These are phyloP conservation scores for Mesembryanthemum crystallinum DNA, from an alignment of 148 eudicot species.

Conservation along the genomic window DNA sequence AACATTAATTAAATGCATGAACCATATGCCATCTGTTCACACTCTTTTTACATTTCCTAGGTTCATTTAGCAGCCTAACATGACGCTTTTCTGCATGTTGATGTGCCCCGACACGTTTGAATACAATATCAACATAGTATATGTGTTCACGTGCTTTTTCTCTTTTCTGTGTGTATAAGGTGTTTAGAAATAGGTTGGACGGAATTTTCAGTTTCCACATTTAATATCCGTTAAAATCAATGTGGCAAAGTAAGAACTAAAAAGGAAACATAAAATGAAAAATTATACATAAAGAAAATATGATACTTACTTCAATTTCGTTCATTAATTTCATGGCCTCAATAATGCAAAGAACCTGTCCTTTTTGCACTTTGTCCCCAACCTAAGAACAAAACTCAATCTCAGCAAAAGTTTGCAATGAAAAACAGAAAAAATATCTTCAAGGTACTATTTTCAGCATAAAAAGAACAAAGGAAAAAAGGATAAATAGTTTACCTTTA, in stretches of 20 bases:
- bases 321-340: slow-evolving; percentile 90
- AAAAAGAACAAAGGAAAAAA: not conserved
- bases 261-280: not conserved
- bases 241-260: not conserved
- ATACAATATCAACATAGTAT: no score
- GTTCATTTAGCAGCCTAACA: no score
- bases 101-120: no score
- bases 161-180: no score
- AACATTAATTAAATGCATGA: no score
- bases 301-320: slow-evolving; percentile 67
- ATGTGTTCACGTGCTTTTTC: no score
- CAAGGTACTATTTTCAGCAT: not conserved
- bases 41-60: no score
- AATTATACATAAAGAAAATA: not conserved
- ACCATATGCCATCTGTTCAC: no score
- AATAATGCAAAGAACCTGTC: slow-evolving; percentile 69
- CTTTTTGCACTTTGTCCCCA: slow-evolving; percentile 76
- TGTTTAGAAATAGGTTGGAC: no score
- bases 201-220: not conserved
- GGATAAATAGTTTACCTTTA: slow-evolving; percentile 44
- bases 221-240: not conserved
- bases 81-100: no score
- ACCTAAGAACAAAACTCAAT: slow-evolving; percentile 34
- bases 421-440: slow-evolving; percentile 6
- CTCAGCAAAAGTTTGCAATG: not conserved